These are phyloP conservation scores for Ulota crispa DNA, from an alignment of 225 moss, liverwort and hornwort species.

Conservation along the genomic window DNA sequence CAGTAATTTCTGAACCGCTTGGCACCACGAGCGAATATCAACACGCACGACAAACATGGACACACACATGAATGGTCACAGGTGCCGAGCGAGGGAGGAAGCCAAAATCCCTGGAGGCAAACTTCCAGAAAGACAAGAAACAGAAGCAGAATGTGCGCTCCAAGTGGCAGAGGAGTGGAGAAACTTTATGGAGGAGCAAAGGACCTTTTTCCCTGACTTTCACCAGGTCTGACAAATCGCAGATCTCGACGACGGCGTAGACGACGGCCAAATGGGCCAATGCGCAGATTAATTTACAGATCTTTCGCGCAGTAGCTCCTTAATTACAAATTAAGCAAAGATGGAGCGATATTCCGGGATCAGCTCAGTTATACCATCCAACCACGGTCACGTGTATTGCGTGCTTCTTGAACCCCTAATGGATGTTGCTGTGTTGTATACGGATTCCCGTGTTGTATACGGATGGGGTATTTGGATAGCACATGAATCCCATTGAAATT, in stretches of 20 bases:
- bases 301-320: background rate
- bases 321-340: background rate
- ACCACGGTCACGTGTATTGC: background rate
- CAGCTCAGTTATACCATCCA: background rate
- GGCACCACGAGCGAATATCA: background rate
- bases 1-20: conserved; percentile 16
- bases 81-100: background rate
- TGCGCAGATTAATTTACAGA: background rate
- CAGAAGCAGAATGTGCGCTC: background rate
- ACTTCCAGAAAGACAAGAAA: background rate
- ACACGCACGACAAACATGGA: conserved; percentile 4
- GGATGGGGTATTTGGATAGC: no score
- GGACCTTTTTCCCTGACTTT: background rate
- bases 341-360: background rate
- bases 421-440: no score
- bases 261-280: background rate
- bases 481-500: no score
- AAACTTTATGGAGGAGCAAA: background rate
- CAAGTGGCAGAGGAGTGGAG: background rate
- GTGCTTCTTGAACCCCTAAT: no score
- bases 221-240: background rate
- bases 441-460: no score
- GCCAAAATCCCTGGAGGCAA: conserved; percentile 11
- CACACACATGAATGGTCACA: background rate
- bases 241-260: background rate